Evolutionary conservation across 164 flowering plant species (phyloP), one percentile per base, ranked within the genome.

Genomic region (Tinospora cordifolia): DNA sequence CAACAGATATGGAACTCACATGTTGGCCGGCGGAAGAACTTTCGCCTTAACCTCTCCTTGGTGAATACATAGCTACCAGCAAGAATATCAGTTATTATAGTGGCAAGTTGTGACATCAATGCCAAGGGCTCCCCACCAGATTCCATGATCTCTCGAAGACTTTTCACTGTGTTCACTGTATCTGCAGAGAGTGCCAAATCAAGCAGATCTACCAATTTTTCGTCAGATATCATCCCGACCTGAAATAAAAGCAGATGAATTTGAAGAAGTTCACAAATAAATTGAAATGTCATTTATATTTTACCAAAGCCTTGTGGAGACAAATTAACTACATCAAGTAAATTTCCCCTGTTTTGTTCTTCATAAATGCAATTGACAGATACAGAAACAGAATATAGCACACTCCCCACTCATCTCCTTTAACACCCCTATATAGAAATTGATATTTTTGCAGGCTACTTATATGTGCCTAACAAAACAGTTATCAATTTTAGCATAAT

Each of bases 71-170:
- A 92, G 70, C 88, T 87, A 26, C 99, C 98, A 75, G 97, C 98
- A 64, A 95, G 94, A 71, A 95, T 87, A 80, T 95, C 96, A 38
- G 99, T 91, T 76, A 92, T 87, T 54, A 91, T 85, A 30, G 99
- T 90, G 38, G 99, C 99, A 80, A 95, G 94, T 73, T 95, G 99
- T 38, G 99, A 92, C 97, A 95, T 92, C 81, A 95, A 84, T 54
- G 91, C 92, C 59, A 95, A 73, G 71, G 99, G 97, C 80, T 92
- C 98, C 36, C 90, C 93, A 34, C 99, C 97, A 72, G 88, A 83
- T 82, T 95, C 96, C 94, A 90, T 90, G 60, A 95, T 90, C 76
- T 84, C 87, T 76, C 99, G 87, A 75, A 95, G 79, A 71, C 76
- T 87, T 84, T 92, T 95, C 72, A 95, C 98, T 9, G 98, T 95